phyloP scores from a whole-genome alignment of 768 basidiomycete genomes.

The Floccularia luteovirens region DNA sequence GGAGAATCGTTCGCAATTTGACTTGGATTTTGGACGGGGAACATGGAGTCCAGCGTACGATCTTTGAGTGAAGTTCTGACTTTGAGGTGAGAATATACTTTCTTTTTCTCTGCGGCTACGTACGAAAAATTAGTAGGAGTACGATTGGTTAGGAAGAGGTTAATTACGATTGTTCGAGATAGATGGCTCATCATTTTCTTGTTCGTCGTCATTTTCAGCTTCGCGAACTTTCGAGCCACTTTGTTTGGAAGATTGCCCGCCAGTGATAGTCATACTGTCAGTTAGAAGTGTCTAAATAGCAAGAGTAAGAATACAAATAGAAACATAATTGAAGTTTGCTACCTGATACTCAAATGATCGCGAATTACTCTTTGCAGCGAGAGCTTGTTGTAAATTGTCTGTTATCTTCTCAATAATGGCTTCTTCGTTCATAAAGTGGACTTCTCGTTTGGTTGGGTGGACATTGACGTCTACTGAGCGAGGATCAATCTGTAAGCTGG shows the following conservation, averaged over 20 bases:
- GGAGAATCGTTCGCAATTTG: constrained; percentile 15
- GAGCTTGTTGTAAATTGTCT: constrained; percentile 58
- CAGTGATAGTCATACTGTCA: constrained; percentile 33
- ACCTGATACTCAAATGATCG: constrained; percentile 71
- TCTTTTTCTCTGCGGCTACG: constrained; percentile 29
- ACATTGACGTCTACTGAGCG: constrained; percentile 93
- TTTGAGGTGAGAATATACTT: constrained; percentile 76
- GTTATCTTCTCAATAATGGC: constrained; percentile 71
- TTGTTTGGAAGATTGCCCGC: constrained; percentile 21
- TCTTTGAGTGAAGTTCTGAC: constrained; percentile 84
- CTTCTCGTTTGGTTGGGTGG: constrained; percentile 95
- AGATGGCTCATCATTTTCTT: constrained; percentile 16
- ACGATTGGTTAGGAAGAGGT: too few species aligned
- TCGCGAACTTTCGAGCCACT: constrained; percentile 32
- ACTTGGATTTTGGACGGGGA: constrained; percentile 57
- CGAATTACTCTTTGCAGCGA: constrained; percentile 59
- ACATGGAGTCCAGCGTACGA: constrained; percentile 94
- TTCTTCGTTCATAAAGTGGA: constrained; percentile 92
- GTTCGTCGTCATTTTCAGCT: constrained; percentile 13
- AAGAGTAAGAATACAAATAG: background rate
- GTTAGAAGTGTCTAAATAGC: constrained; percentile 49
- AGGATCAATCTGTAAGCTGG: constrained; percentile 77
- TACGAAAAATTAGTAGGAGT: too few species aligned
- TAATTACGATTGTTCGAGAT: constrained; percentile 8
- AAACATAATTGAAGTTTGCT: background rate